Conservation (phyloP, 805 yeast species). For the Starmerella apis region DNA sequence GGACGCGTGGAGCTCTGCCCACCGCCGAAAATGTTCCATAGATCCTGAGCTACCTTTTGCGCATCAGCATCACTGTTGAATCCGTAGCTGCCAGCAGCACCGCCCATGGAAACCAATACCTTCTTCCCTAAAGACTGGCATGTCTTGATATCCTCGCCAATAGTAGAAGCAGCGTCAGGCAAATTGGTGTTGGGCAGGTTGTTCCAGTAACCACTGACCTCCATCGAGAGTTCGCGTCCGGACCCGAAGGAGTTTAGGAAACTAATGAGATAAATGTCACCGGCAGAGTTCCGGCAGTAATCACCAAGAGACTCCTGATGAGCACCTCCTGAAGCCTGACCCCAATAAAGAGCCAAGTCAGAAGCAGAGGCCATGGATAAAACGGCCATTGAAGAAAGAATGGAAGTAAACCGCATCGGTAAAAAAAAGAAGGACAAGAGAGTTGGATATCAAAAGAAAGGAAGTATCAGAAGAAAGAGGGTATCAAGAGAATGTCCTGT, state of each 20-base stretch:
- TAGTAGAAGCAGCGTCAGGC: conserved; percentile 37
- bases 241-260: conserved; percentile 56
- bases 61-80: conserved; percentile 46
- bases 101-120: conserved; percentile 68
- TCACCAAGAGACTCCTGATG: conserved; percentile 38
- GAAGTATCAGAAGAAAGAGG: conserved; percentile 1
- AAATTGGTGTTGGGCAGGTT: conserved; percentile 34
- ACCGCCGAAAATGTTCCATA: conserved; percentile 48
- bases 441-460: not conserved
- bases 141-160: conserved; percentile 53
- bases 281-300: conserved; percentile 59
- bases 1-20: conserved; percentile 38
- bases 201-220: conserved; percentile 45
- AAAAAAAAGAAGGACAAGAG: not conserved
- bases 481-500: conserved; percentile 4
- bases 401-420: conserved; percentile 3
- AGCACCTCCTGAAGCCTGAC: conserved; percentile 64
- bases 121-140: conserved; percentile 76
- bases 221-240: conserved; percentile 32
- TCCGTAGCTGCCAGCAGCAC: conserved; percentile 52
- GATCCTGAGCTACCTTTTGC: conserved; percentile 42
- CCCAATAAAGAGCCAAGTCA: conserved; percentile 81
- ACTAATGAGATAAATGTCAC: conserved; percentile 53
- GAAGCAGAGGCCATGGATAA: conserved; percentile 32
- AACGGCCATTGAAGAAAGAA: conserved; percentile 9